Evolutionary conservation across 352 stramenopile genomes (phyloP).

Genomic region (Phytophthora ramorum): DNA sequence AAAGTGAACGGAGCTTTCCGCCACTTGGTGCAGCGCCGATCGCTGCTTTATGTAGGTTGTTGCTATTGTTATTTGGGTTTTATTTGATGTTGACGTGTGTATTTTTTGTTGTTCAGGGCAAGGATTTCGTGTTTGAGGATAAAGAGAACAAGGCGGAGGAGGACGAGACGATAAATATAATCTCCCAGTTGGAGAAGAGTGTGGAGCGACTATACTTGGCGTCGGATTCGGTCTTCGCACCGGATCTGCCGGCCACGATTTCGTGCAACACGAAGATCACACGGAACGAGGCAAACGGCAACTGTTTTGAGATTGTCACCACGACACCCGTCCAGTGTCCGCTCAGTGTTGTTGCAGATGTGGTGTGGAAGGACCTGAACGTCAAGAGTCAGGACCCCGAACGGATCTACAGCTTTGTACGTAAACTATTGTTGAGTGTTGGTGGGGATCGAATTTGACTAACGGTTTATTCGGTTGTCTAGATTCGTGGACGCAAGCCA

Average conservation of each 20-base stretch:
- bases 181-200: conserved; percentile 39
- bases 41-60: conserved; percentile 34
- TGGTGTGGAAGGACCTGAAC: conserved; percentile 43
- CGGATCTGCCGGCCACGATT: conserved; percentile 31
- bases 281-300: conserved; percentile 29
- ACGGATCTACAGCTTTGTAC: conserved; percentile 45
- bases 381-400: conserved; percentile 40
- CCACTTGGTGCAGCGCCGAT: conserved; percentile 34
- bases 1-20: conserved; percentile 40
- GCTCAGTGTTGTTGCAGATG: conserved; percentile 20
- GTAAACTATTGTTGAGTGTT: conserved; percentile 3
- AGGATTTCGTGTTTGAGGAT: conserved; percentile 36
- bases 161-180: conserved; percentile 36
- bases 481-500: conserved; percentile 38
- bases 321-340: conserved; percentile 37
- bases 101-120: conserved; percentile 24
- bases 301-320: conserved; percentile 38
- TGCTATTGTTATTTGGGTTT: conserved; percentile 10
- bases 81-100: conserved; percentile 7
- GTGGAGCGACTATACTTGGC: conserved; percentile 36
- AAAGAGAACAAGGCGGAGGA: conserved; percentile 10
- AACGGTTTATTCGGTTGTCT: background rate
- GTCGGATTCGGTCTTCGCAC: conserved; percentile 39
- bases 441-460: background rate
- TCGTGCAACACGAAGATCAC: conserved; percentile 40